Conservation (phyloP, 176 grass and related monocot genomes). For the Eleusine indica region DNA sequence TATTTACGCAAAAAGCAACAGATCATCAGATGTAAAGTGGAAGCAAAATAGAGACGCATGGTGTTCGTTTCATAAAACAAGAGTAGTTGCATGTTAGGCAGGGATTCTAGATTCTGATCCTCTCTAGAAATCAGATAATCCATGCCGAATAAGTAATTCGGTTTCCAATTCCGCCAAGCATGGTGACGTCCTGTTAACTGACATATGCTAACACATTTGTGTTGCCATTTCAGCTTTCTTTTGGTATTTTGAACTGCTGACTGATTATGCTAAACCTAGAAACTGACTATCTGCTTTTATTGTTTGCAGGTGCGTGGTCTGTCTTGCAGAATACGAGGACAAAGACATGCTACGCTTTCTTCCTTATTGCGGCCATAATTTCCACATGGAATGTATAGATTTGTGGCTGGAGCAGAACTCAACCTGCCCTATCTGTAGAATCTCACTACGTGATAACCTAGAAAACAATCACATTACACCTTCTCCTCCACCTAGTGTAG, state of each 20-base stretch:
- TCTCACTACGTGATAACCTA: slow-evolving; percentile 73
- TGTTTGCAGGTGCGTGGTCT: slow-evolving; percentile 57
- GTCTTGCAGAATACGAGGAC: slow-evolving; percentile 82
- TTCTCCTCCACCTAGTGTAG: slow-evolving; percentile 29
- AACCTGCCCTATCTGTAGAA: slow-evolving; percentile 93
- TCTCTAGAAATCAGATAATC: neutral
- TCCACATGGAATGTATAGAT: slow-evolving; percentile 85
- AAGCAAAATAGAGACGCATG: neutral
- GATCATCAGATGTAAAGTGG: neutral
- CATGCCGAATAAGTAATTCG: neutral
- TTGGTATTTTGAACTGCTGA: neutral
- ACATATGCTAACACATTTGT: neutral
- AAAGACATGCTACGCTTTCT: slow-evolving; percentile 65
- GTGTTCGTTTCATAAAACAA: neutral
- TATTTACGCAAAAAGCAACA: neutral
- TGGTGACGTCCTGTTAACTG: neutral
- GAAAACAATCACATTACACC: slow-evolving; percentile 51
- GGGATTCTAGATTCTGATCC: neutral
- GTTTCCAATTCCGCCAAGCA: neutral
- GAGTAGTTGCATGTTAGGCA: neutral
- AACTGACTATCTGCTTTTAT: slow-evolving; percentile 9
- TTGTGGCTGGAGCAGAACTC: slow-evolving; percentile 86
- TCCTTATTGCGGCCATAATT: slow-evolving; percentile 77
- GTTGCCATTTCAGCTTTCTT: neutral
- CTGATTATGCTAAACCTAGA: neutral